Evolutionary conservation across 2,329 filamentous ascomycete species (phyloP), one percentile per base, ranked within the genome.

Genomic region (Didymella sp.): DNA sequence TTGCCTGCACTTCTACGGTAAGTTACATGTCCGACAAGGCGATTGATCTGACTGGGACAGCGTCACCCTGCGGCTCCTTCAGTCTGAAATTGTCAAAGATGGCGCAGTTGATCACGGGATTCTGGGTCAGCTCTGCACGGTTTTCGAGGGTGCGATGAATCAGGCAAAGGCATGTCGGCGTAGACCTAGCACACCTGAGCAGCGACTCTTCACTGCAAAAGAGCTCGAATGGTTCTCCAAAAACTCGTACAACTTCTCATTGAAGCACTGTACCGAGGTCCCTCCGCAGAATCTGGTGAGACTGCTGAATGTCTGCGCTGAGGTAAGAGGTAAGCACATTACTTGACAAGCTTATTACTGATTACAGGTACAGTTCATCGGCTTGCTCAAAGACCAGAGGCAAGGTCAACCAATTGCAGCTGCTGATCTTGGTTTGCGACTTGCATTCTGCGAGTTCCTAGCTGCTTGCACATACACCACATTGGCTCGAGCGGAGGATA

Each of bases 141-240:
- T 83, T 1, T 84, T 87, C 60, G 82, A 86, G 68, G 78, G 72
- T 54, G 77, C 76, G 73, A 81, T 81, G 17, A 73, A 76, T 2
- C 77, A 79, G 38, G 77, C 80, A 22, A 81, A 78, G 69, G 48
- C 78, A 78, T 61, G 72, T 66, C 37, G 66, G 77, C 17, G 79
- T 78, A 8, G 73, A 76, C 28, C 84, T 76, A 59, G 55, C 80
- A 70, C 52, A 28, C 52, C 82, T 1, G 56, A 82, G 0, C 66
- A 72, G 22, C 64, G 73, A 38, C 49, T 68, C 1, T 92, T 92
- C 68, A 84, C 82, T 0, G 56, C 82, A 0, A 73, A 80, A 3
- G 92, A 96, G 66, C 79, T 96, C 3, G 84, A 93, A 63, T 96
- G 92, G 92, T 93, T 96, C 71, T 89, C 88, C 33, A 88, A 88